Evolutionary conservation across 2,329 filamentous ascomycete species (phyloP).

Genomic region (Trichoderma atroviride): DNA sequence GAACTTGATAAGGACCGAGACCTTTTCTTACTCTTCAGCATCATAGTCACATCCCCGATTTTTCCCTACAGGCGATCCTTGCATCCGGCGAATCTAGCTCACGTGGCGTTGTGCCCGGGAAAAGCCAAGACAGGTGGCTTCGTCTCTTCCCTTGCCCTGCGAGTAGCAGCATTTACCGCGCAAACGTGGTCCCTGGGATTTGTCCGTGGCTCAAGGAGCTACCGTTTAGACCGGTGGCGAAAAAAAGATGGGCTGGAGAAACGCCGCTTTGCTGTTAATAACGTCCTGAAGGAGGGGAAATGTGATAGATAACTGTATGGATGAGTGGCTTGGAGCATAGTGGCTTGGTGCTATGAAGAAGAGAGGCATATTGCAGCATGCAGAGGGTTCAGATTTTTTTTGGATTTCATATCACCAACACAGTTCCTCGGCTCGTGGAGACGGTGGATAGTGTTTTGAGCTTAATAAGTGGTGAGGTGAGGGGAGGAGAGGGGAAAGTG

Average conservation of each 20-base stretch:
- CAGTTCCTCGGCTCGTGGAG: neutral
- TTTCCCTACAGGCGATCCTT: neutral
- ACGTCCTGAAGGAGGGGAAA: neutral
- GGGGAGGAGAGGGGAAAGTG: neutral
- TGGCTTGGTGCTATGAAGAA: neutral
- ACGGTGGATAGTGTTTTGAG: neutral
- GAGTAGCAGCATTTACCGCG: neutral
- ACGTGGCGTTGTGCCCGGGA: constrained; percentile 17
- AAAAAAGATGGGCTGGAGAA: neutral
- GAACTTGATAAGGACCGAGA: neutral
- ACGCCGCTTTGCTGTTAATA: neutral
- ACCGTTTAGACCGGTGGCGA: constrained; percentile 4
- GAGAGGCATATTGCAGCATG: neutral
- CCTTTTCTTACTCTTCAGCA: neutral
- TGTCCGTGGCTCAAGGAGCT: neutral
- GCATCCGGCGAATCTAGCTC: neutral
- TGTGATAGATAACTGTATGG: constrained; percentile 19
- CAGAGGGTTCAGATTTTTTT: neutral
- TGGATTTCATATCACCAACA: neutral
- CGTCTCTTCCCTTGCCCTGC: neutral
- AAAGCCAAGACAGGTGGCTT: constrained; percentile 17
- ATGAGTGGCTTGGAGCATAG: constrained; percentile 7
- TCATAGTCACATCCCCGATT: neutral
- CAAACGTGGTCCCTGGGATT: neutral
- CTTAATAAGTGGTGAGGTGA: neutral